These are phyloP conservation scores for Chaetoscypha palmicola DNA, from an alignment of 2,329 filamentous ascomycete genomes.

Conservation along the genomic window DNA sequence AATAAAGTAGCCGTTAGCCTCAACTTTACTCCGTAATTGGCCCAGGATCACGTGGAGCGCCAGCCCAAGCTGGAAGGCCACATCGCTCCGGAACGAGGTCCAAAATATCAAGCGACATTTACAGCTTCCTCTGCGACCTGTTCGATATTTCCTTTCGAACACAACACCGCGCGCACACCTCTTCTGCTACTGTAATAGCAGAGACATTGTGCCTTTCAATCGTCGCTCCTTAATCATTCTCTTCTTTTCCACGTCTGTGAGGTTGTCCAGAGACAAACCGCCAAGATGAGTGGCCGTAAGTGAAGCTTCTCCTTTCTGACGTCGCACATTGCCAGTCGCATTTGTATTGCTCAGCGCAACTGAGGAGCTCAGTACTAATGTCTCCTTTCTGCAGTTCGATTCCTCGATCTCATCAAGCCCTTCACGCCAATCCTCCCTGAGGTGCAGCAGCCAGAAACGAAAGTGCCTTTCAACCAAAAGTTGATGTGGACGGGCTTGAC, in stretches of 20 bases:
- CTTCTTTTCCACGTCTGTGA: conserved; percentile 32
- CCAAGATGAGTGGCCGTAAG: conserved; percentile 39
- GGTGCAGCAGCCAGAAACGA: conserved; percentile 97
- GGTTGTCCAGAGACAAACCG: conserved; percentile 30
- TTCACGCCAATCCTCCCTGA: conserved; percentile 99
- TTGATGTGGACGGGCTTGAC: conserved; percentile 93
- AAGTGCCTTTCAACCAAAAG: conserved; percentile 98
- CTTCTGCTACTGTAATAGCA: conserved; percentile 24
- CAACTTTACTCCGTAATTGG: no score
- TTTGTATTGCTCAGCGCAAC: conserved; percentile 12
- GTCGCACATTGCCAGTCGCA: conserved; percentile 13
- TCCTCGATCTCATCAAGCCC: conserved; percentile 99
- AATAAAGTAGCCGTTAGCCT: no score
- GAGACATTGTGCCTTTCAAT: conserved; percentile 22
- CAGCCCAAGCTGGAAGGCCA: conserved; percentile 2
- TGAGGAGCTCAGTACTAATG: conserved; percentile 20
- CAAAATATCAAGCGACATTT: conserved; percentile 4
- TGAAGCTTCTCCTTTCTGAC: conserved; percentile 16
- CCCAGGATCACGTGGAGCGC: not conserved
- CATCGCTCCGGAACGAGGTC: conserved; percentile 2
- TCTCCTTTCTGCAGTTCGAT: conserved; percentile 62
- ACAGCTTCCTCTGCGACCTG: conserved; percentile 20
- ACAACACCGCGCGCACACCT: conserved; percentile 24
- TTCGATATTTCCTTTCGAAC: conserved; percentile 25
- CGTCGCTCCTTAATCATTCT: conserved; percentile 28